Evolutionary conservation across 2,329 filamentous ascomycete genomes (phyloP), one percentile per base, ranked within the genome.

Genomic region (Trichoderma sp.): DNA sequence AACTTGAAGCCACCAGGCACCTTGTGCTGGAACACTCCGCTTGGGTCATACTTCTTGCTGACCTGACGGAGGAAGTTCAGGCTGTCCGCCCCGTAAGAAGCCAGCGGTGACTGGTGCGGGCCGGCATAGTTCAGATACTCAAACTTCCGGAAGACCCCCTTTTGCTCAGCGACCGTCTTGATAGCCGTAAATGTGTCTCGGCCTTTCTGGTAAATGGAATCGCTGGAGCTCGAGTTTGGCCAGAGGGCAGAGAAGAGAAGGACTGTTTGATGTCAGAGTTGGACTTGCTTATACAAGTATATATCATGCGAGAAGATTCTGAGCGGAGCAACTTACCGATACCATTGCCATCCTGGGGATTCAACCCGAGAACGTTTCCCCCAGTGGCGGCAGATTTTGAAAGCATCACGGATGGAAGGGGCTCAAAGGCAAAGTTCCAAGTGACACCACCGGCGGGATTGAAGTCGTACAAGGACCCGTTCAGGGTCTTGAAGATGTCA

Each of bases 1-100:
- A 73, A 11, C 88, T 12, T 88, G 86, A 76, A 78, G 12, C 75
- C 76, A 18, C 76, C 75, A 1, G 71, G 73, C 21, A 76, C 68
- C 1, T 64, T 58, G 28, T 39, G 78, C 75, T 82, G 81, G 47
- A 82, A 82, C 12, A 81, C 71, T 1, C 76, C 75, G 2, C 74
- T 47, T 0, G 78, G 79, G 68, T 83, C 81, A 70, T 81, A 82
- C 57, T 80, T 78, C 15, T 73, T 67, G 3, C 76, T 76, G 6
- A 79, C 74, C n/a, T 73, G 24, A 21, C 39, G 58, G 5, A 70
- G 67, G n/a, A 51, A 61, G 3, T 70, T 12, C 28, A 61, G 21
- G 18, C 30, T 70, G 1, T 51, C 57, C 4, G 39, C 28, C 39
- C 67, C 67, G 21, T 70, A 70, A 6, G 56, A 61, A 36, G 28